Base-by-base conservation (phyloP, 768 basidiomycete species). In the Lenzites betulinus region DNA sequence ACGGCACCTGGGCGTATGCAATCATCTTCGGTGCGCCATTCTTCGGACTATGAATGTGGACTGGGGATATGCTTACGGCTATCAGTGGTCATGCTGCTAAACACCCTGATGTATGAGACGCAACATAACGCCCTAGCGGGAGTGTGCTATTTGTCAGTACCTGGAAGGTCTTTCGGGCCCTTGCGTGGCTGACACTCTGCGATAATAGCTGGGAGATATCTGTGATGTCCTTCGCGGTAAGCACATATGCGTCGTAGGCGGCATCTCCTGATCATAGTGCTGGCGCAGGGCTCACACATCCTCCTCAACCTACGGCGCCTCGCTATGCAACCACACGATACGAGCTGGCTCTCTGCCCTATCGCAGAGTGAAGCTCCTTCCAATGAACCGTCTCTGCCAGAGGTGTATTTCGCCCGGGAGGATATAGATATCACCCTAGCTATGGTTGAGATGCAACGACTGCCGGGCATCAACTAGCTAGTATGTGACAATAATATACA, bases 31-130 rank as follows among this genome's bases (percentile, higher is more conserved):
- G 58, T 59, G 23, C 12, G 58, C 38, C 4, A n/a, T 20, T 9
- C 3, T 1, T 20, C 4, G 15, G 6, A 36, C 11, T 23, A 30
- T 7, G 30, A 22, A 28, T 7, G 9, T 4, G 16, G 16, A 8
- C 30, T n/a, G n/a, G n/a, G n/a, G 6, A 30, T 5, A 15, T 42
- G 20, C 22, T 26, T 4, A 13, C 36, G 33, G 28, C 2, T 13
- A 2, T 9, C 39, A 66, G 67, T 44, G 7, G 52, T 65, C 18
- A 53, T 68, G 61, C 61, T 68, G 0, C 16, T 68, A 30, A 67
- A 67, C 43, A 61, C 59, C 2, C 39, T 67, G 33, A 61, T 67
- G 61, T 65, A 63, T 39, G 51, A 65, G n/a, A 36, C 60, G 5
- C 44, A 61, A 49, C 54, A 60, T 11, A 64, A 56, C n/a, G 49